Evolutionary conservation across 805 yeast species (phyloP).

Genomic region (Zygotorulaspora chibaensis): DNA sequence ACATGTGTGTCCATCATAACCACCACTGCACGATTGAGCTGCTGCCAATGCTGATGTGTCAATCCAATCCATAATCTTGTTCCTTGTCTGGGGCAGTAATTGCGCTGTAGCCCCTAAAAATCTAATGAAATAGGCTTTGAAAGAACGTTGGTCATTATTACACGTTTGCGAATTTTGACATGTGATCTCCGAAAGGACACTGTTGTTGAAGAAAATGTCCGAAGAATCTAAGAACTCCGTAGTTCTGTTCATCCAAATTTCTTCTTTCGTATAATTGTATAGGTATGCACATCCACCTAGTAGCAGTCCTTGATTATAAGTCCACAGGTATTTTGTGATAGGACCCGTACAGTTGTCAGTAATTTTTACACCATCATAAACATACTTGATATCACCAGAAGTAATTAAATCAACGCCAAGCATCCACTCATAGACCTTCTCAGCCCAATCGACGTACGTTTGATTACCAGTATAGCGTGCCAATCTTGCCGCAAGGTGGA

Average conservation of each 20-base stretch:
- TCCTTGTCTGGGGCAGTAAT: constrained; percentile 53
- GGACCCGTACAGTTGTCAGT: constrained; percentile 53
- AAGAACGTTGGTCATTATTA: constrained; percentile 86
- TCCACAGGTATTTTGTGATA: constrained; percentile 66
- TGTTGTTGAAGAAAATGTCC: constrained; percentile 50
- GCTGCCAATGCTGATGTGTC: constrained; percentile 63
- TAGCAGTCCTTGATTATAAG: constrained; percentile 79
- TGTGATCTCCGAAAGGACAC: constrained; percentile 74
- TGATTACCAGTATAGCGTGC: constrained; percentile 77
- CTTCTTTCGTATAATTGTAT: constrained; percentile 66
- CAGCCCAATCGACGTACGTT: constrained; percentile 71
- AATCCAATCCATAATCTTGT: constrained; percentile 34
- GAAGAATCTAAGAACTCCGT: constrained; percentile 52
- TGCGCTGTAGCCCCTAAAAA: constrained; percentile 70
- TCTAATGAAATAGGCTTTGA: constrained; percentile 78
- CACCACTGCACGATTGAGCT: constrained; percentile 81
- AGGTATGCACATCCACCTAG: constrained; percentile 77
- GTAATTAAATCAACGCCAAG: constrained; percentile 45
- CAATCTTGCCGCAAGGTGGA: constrained; percentile 81
- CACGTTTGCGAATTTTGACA: constrained; percentile 65
- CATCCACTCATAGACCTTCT: constrained; percentile 79
- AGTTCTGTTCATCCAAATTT: constrained; percentile 63
- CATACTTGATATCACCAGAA: constrained; percentile 36
- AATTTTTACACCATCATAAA: constrained; percentile 66
- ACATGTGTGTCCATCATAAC: constrained; percentile 83